Evolutionary conservation across 2,329 filamentous ascomycete species (phyloP), one percentile per base, ranked within the genome.

Genomic region (Esteya vermicola): DNA sequence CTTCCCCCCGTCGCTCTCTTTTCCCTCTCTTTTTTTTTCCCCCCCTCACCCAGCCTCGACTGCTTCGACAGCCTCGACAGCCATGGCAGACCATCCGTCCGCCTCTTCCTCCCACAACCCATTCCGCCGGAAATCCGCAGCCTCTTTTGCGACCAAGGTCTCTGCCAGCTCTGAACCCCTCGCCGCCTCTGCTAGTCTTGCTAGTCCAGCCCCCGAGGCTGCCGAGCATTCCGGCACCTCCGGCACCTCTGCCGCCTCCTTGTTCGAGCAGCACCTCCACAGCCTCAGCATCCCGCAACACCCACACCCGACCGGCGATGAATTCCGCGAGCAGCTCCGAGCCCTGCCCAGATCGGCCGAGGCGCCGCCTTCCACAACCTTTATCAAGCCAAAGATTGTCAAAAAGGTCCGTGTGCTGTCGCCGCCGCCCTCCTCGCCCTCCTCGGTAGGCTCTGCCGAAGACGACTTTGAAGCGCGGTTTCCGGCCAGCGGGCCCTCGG

Each of bases 351-450:
- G 50, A 39, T 52, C 57, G 19, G 47, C 47, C 32, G 53, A 54
- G 20, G 51, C 54, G 33, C 53, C 60, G 41, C 56, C 52, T 23
- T 53, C 45, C 28, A 57, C 52, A 47, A 62, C 50, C 26, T 57
- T 55, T 42, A 52, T 53, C 48, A 67, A 58, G 47, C 54, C 56
- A 31, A 82, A 70, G 62, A 63, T 73, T 30, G 65, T 71, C 43
- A 81, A 81, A 59, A 80, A 73, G 51, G 78, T 83, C 44, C 73
- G 78, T 51, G 70, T 80, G 9, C 67, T 78, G 52, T 78, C 74
- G 32, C 75, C 75, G 38, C 74, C 73, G 43, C 73, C 74, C 4
- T 67, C 75, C 38, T 74, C 73, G 43, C 73, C 74, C 4, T 67
- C 69, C n/a, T 70, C 69, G 12, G 68, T 71, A 48, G 70, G 73